Percentiles rank a stretch among this genome's conserved stretches.
These are phyloP conservation scores for Eimeria zaria DNA, from an alignment of 169 alveolate genomes.

Conservation along the genomic window DNA sequence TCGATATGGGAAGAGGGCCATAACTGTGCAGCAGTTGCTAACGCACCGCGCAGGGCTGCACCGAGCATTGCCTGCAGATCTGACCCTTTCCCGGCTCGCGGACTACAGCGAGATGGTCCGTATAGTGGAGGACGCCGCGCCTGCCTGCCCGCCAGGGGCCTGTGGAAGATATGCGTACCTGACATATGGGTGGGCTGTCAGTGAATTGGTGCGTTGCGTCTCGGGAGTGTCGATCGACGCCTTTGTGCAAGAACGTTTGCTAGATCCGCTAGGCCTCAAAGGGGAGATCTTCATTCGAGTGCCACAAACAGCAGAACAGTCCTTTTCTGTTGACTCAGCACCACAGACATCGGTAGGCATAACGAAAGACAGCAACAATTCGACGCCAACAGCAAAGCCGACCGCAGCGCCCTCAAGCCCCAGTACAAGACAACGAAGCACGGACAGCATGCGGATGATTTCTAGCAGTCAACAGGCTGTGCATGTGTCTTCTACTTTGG, in stretches of 20 bases:
- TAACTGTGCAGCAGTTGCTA: conserved; percentile 88
- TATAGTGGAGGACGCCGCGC: conserved; percentile 86
- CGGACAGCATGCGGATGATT: conserved; percentile 20
- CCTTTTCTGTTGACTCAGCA: conserved; percentile 18
- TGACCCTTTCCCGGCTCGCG: conserved; percentile 83
- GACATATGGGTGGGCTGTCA: conserved; percentile 85
- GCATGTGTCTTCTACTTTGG: conserved; percentile 19
- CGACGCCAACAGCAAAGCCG: not conserved
- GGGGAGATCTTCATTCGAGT: conserved; percentile 75
- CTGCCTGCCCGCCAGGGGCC: conserved; percentile 61
- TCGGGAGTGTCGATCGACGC: conserved; percentile 72
- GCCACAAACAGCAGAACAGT: conserved; percentile 49
- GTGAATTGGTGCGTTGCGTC: conserved; percentile 83
- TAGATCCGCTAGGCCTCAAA: conserved; percentile 61
- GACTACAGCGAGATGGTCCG: conserved; percentile 85
- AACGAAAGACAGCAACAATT: not conserved
- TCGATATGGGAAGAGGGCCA: conserved; percentile 88
- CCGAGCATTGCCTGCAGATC: conserved; percentile 86
- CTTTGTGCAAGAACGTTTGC: conserved; percentile 62
- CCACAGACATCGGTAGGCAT: conserved; percentile 15
- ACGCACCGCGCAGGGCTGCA: conserved; percentile 89
- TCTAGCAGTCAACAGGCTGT: conserved; percentile 26
- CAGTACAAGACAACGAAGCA: not conserved
- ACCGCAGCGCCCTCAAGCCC: conserved; percentile 32
- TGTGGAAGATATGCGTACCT: conserved; percentile 84